Base-by-base conservation (phyloP, 495 filamentous ascomycete genomes). In the Tuber umbilicatum region DNA sequence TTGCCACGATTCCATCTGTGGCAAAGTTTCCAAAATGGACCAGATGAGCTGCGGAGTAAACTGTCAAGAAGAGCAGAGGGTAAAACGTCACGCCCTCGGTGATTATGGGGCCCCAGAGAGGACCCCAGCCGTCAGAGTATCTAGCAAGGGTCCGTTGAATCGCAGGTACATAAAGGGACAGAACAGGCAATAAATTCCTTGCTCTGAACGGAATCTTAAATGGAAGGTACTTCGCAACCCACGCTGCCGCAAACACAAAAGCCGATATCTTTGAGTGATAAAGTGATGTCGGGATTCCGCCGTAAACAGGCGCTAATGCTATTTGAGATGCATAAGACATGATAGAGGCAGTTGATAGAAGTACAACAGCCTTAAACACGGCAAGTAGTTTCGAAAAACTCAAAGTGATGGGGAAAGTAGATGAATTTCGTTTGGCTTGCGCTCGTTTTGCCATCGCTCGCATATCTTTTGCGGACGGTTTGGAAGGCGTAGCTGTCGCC, bases 271-370 rank as follows among this genome's bases (percentile, higher is more conserved):
- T 87, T 71, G 85, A 82, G 82, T 97, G 94, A 83, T 90, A 91
- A 79, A 90, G 86, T 17, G 88, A 87, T 1, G 93, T 83, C 16
- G 94, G 90, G 37, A 93, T 90, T 23, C 90, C 88, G 37, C 94
- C 94, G 84, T 96, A 98, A 35, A 94, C 91, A 3, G 94, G 95
- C 35, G 92, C 90, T 45, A 98, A 84, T 9, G 87, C 89, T 75
- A 93, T 85, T 78, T 91, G 86, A 38, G 93, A 95, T 72, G 93
- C 88, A 73, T 89, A 89, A 35, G 93, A 92, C 75, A 88, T 91
- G 68, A 91, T 82, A 2, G 92, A 93, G n/a, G 90, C 87, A 68
- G 95, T 87, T 37, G 87, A 75, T 75, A 96, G 86, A 70, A 94
- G 83, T 9, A 83, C 79, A 70, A 84, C 74, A 37, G 83, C 86